Evolutionary conservation across 2,329 filamentous ascomycete species (phyloP).

Genomic region (Colletotrichum ledebouriae): DNA sequence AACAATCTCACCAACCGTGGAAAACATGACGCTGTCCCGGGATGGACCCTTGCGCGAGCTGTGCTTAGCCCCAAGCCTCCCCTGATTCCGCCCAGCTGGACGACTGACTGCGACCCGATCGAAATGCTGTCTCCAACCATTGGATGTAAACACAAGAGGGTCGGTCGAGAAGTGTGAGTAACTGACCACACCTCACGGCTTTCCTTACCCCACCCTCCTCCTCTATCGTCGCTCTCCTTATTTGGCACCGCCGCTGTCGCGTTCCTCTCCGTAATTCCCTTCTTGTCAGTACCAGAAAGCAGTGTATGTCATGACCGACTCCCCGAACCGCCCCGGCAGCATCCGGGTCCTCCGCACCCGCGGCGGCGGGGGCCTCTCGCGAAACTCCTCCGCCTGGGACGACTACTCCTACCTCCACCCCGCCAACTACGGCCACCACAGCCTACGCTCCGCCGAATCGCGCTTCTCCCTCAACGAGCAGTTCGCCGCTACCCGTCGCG

Average conservation of each 20-base stretch:
- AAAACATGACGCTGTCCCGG: constrained; percentile 13
- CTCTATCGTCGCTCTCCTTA: constrained; percentile 7
- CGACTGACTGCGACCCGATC: constrained; percentile 5
- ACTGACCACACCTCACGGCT: constrained; percentile 14
- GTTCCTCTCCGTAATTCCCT: not conserved
- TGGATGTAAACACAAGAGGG: constrained; percentile 24
- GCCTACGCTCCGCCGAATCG: constrained; percentile 55
- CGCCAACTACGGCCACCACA: constrained; percentile 40
- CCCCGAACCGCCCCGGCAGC: constrained; percentile 46
- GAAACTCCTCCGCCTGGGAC: constrained; percentile 43
- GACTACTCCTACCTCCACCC: constrained; percentile 42
- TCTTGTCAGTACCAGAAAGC: not conserved
- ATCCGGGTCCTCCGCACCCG: constrained; percentile 48
- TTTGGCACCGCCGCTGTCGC: not conserved
- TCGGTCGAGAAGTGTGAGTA: constrained; percentile 27
- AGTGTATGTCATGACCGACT: constrained; percentile 45
- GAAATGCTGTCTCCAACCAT: constrained; percentile 1
- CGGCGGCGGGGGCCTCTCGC: constrained; percentile 3
- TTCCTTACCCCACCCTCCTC: not conserved
- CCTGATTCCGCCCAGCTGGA: constrained; percentile 19
- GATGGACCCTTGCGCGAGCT: constrained; percentile 29
- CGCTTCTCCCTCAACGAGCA: constrained; percentile 63
- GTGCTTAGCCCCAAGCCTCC: constrained; percentile 28
- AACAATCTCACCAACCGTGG: constrained; percentile 16
- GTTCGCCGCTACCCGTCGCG: constrained; percentile 61